phyloP scores from a whole-genome alignment of 768 basidiomycete species.

The Daedalea quercina region DNA sequence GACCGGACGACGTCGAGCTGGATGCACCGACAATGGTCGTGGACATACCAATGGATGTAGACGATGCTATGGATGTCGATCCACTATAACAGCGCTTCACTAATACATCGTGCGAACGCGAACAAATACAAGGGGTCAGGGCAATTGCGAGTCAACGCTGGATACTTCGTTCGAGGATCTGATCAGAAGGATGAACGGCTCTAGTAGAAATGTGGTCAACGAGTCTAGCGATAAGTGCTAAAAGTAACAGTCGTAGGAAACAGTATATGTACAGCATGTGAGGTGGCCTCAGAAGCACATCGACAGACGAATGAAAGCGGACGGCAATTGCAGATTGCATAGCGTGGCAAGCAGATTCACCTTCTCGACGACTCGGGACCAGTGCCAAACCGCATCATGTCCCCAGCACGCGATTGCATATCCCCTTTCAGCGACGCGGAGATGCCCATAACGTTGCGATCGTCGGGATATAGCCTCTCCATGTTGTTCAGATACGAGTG shows the following conservation, averaged over 20 bases:
- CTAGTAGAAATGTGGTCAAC: no score
- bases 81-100: conserved; percentile 2
- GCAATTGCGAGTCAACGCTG: no score
- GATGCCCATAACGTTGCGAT: conserved; percentile 11
- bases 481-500: conserved; percentile 43
- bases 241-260: no score
- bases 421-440: conserved; percentile 15
- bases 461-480: conserved; percentile 20
- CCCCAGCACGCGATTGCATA: conserved; percentile 10
- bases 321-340: no score
- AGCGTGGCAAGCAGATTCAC: not conserved
- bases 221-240: no score
- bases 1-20: conserved; percentile 4
- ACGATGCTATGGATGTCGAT: conserved; percentile 24
- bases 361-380: not conserved
- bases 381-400: conserved; percentile 9
- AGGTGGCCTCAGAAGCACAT: no score
- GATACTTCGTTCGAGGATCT: no score
- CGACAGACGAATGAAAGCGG: no score
- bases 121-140: not conserved
- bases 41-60: conserved; percentile 10
- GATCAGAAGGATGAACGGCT: no score
- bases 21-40: conserved; percentile 6
- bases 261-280: no score
- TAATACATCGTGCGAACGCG: not conserved